These are phyloP conservation scores for Lupinus albus DNA, from an alignment of 306 rosid species.

Conservation along the genomic window DNA sequence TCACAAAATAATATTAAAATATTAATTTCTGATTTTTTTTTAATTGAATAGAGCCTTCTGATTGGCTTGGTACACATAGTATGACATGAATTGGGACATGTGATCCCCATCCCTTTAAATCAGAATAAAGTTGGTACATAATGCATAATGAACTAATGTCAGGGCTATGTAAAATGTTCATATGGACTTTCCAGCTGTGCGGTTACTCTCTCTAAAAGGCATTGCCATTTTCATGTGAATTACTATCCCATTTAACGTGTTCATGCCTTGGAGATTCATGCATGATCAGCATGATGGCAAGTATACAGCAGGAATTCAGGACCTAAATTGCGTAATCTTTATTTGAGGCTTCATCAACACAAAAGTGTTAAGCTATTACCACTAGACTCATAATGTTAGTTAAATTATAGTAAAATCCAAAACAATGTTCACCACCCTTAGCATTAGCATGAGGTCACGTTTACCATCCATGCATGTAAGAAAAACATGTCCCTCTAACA, in stretches of 20 bases:
- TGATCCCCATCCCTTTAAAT: no score
- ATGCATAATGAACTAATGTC: background rate
- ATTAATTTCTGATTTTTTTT: no score
- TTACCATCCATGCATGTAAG: constrained; percentile 40
- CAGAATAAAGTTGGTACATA: no score
- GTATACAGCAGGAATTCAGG: background rate
- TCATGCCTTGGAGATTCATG: background rate
- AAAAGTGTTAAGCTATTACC: background rate
- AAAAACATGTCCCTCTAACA: constrained; percentile 41
- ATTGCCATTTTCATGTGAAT: constrained; percentile 40
- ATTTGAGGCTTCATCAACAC: constrained; percentile 1
- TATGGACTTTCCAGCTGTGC: background rate
- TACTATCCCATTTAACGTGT: background rate
- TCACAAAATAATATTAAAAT: no score
- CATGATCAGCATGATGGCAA: background rate
- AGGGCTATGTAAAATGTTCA: background rate
- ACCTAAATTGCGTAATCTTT: background rate
- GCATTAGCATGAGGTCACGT: constrained; percentile 14
- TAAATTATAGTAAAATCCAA: background rate
- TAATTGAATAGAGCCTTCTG: no score
- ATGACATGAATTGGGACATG: no score
- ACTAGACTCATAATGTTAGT: background rate
- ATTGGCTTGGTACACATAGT: no score
- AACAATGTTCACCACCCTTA: constrained; percentile 19
- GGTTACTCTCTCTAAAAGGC: constrained; percentile 19